Evolutionary conservation across 352 stramenopile genomes (phyloP).

Genomic region (Saprolegnia diclina): DNA sequence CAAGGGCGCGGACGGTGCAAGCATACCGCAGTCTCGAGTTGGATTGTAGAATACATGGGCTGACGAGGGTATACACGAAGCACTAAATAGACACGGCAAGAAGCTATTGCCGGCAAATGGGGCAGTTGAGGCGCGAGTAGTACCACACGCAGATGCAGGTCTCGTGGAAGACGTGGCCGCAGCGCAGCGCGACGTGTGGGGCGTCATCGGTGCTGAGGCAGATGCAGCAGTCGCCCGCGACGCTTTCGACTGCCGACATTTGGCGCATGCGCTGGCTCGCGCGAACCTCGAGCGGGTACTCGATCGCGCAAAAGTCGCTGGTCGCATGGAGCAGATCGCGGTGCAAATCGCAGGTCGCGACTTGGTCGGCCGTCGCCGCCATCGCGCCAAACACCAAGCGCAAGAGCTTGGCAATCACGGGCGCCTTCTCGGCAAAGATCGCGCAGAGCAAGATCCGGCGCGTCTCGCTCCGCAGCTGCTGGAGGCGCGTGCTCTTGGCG

Average conservation of each 20-base stretch:
- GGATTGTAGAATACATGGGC: too few relatives aligned
- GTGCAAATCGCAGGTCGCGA: constrained; percentile 44
- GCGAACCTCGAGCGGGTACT: constrained; percentile 45
- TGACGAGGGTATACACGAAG: too few relatives aligned
- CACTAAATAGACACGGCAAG: constrained; percentile 2
- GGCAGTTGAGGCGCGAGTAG: constrained; percentile 52
- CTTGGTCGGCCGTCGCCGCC: constrained; percentile 35
- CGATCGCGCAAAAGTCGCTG: constrained; percentile 42
- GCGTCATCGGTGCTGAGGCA: constrained; percentile 34
- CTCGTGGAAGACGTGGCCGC: constrained; percentile 71
- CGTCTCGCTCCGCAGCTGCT: constrained; percentile 3
- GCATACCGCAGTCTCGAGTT: too few relatives aligned
- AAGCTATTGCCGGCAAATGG: constrained; percentile 39
- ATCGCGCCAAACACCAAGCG: constrained; percentile 42
- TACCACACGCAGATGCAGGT: constrained; percentile 70
- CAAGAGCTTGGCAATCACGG: constrained; percentile 43
- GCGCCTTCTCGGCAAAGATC: constrained; percentile 42
- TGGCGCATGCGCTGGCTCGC: constrained; percentile 41
- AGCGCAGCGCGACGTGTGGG: constrained; percentile 38
- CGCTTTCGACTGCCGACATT: constrained; percentile 32
- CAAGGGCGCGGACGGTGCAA: too few relatives aligned
- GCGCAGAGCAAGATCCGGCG: constrained; percentile 5
- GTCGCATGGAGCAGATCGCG: constrained; percentile 45
- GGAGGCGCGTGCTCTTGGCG: constrained; percentile 28
- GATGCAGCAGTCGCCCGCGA: constrained; percentile 40